Evolutionary conservation across 2,329 filamentous ascomycete species (phyloP).

Genomic region (Colletotrichum endophyticum): DNA sequence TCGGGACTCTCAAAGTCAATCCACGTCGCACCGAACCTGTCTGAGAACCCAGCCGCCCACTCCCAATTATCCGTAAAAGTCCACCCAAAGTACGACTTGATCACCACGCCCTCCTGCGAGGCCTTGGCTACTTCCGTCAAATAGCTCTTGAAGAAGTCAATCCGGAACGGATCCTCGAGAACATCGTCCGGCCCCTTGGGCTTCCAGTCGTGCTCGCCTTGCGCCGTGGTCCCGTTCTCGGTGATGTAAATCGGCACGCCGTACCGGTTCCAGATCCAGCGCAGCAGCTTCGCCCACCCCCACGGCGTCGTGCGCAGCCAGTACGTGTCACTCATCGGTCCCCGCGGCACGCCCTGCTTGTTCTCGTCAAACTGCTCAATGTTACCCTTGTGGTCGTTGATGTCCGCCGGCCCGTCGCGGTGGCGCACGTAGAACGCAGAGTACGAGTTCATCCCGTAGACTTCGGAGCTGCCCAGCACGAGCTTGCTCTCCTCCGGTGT

Average conservation of each 20-base stretch:
- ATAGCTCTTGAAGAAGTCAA: conserved; percentile 43
- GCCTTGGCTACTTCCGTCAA: conserved; percentile 41
- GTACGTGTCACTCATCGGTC: conserved; percentile 40
- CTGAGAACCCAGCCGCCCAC: conserved; percentile 45
- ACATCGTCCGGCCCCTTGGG: conserved; percentile 33
- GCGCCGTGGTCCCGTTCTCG: conserved; percentile 45
- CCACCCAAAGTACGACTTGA: conserved; percentile 46
- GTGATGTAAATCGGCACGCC: conserved; percentile 46
- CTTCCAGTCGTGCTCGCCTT: conserved; percentile 39
- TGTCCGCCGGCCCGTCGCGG: conserved; percentile 36
- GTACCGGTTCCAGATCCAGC: conserved; percentile 46
- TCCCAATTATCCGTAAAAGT: conserved; percentile 49
- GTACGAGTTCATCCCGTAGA: conserved; percentile 50
- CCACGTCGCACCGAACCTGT: conserved; percentile 45
- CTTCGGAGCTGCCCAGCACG: conserved; percentile 40
- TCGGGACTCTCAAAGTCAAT: conserved; percentile 40
- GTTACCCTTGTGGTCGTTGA: conserved; percentile 45
- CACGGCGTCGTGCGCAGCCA: conserved; percentile 43
- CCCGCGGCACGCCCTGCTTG: conserved; percentile 34
- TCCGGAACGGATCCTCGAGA: conserved; percentile 40
- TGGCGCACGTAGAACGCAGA: conserved; percentile 42
- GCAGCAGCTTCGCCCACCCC: conserved; percentile 40
- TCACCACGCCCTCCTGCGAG: conserved; percentile 39
- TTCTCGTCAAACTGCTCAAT: conserved; percentile 40
- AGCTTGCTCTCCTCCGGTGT: conserved; percentile 43